These are phyloP conservation scores for Ascosphaera aggregata DNA, from an alignment of 2,329 filamentous ascomycete species.

Conservation along the genomic window DNA sequence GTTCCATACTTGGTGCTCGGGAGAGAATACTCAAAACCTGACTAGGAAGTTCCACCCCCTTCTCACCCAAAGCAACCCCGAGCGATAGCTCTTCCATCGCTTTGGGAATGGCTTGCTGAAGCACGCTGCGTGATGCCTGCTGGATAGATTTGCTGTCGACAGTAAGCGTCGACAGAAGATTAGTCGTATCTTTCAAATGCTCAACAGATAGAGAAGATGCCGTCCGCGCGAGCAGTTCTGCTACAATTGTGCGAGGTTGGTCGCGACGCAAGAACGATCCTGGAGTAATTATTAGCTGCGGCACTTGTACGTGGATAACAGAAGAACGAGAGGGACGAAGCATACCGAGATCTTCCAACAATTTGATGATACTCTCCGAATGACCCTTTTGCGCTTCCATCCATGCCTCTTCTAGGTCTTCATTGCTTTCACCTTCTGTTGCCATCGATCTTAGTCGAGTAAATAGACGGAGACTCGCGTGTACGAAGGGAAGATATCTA, in stretches of 20 bases:
- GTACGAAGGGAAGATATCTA: conserved; percentile 35
- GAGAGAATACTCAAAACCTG: conserved; percentile 33
- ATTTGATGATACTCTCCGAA: conserved; percentile 29
- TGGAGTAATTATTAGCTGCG: conserved; percentile 6
- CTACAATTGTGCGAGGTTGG: conserved; percentile 51
- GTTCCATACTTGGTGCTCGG: conserved; percentile 49
- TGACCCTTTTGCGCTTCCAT: conserved; percentile 33
- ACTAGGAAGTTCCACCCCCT: not conserved
- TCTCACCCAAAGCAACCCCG: conserved; percentile 34
- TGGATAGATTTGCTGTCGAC: conserved; percentile 55
- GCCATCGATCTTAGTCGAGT: conserved; percentile 35
- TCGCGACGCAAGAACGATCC: conserved; percentile 29
- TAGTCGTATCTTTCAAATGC: conserved; percentile 37
- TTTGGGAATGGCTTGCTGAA: conserved; percentile 58
- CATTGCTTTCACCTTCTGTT: conserved; percentile 43
- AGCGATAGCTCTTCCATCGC: conserved; percentile 64
- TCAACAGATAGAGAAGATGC: conserved; percentile 39
- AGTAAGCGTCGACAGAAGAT: conserved; percentile 53
- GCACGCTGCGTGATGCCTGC: conserved; percentile 52
- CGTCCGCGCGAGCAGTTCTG: conserved; percentile 47
- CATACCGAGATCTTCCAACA: conserved; percentile 19
- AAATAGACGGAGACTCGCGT: conserved; percentile 51
- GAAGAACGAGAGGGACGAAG: not conserved
- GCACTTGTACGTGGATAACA: not conserved
- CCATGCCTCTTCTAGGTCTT: conserved; percentile 61